Evolutionary conservation across 179 eudicot species (phyloP), one percentile per base, ranked within the genome.

Genomic region (Silene vulgaris): DNA sequence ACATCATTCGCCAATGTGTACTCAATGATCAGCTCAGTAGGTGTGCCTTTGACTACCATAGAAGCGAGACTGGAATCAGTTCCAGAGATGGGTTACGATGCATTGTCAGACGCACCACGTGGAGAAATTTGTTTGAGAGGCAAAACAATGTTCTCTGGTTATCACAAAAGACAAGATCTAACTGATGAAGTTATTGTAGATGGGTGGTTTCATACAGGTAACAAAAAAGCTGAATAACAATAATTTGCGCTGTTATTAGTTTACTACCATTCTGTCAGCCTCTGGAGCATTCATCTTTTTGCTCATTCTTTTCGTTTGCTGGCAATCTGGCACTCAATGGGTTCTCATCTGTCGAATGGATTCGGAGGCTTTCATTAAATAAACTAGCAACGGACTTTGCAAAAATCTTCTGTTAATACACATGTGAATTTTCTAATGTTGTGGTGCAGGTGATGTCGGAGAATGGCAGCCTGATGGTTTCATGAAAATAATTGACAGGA

Each of bases 141-240:
- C 5, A 87, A 80, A 29, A 89, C 97, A 5, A 81, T 95, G 84
- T 95, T 95, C 83, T 95, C 97, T n/a, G 99, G 97, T 52, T 95
- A 95, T 72, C 83, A 92, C 75, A 95, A 95, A 68, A 87, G 96
- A 68, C 82, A 69, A 21, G 99, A 95, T 86, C 87, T 95, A 67
- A 89, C 85, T 5, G 77, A 88, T 12, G 87, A 86, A 45, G 96
- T 89, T 65, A 37, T 88, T 32, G 81, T 90, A 3, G 97, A 90
- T 73, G 99, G 97, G 48, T 95, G 99, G 99, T 92, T 95, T 76
- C 99, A 90, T 79, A 92, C 99, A 75, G 99, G 99, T 95, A 80
- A 62, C 62, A 43, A 12, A 45, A 45, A 59, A 71, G 28, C 48
- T 1, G n/a, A 54, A 3, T 13, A 29, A 28, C 35, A 59, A 26